Percentiles rank a stretch among this genome's conserved stretches.
These are phyloP conservation scores for Stereum hirsutum DNA, from an alignment of 1,284 basidiomycete genomes.

Conservation along the genomic window DNA sequence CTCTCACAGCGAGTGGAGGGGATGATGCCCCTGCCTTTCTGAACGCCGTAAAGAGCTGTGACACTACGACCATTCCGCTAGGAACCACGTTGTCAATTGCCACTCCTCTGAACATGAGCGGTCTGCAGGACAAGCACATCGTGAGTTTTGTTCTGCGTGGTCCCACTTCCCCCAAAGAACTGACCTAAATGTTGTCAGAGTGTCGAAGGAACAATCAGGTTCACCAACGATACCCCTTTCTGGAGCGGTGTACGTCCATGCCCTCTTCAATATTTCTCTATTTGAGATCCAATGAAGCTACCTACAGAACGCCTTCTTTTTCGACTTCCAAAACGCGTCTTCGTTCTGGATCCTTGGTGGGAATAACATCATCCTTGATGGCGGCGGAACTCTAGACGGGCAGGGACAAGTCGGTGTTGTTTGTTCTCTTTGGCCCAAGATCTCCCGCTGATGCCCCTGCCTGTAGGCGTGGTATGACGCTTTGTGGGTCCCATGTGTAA, in stretches of 20 bases:
- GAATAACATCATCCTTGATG: conserved; percentile 43
- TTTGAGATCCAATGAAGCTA: background rate
- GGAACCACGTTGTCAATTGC: conserved; percentile 40
- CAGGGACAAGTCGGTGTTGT: conserved; percentile 36
- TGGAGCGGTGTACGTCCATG: conserved; percentile 33
- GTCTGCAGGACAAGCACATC: conserved; percentile 37
- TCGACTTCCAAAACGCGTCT: conserved; percentile 46
- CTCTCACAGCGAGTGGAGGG: conserved; percentile 31
- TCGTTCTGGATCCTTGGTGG: conserved; percentile 61
- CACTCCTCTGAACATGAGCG: conserved; percentile 45
- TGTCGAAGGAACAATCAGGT: conserved; percentile 40
- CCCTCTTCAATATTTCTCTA: background rate
- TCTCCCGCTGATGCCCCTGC: conserved; percentile 1
- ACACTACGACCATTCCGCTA: conserved; percentile 33
- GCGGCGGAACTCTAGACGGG: conserved; percentile 54
- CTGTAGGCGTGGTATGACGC: conserved; percentile 51
- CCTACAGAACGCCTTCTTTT: conserved; percentile 36
- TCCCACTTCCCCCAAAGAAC: background rate
- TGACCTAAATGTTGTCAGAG: conserved; percentile 19
- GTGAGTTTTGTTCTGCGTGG: conserved; percentile 21
- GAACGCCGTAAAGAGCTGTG: conserved; percentile 32
- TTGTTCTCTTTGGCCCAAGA: background rate
- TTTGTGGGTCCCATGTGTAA: conserved; percentile 37
- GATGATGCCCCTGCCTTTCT: conserved; percentile 45
- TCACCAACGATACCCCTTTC: conserved; percentile 40